These are phyloP conservation scores for Cutaneotrichosporon cavernicola DNA, from an alignment of 1,284 basidiomycete genomes.

Conservation along the genomic window DNA sequence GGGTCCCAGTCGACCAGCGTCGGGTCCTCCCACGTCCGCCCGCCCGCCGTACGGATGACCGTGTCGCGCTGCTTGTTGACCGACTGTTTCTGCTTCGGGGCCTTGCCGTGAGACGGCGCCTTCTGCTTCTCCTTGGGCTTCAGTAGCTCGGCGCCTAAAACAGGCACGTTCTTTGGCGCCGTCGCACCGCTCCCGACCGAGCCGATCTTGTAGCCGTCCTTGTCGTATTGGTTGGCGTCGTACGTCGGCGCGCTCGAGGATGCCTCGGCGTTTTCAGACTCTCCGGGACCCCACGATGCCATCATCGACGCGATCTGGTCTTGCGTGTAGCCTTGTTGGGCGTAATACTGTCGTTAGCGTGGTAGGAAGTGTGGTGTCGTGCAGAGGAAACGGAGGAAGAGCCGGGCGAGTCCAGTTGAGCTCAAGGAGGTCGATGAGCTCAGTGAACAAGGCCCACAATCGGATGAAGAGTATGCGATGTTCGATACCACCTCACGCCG, in stretches of 20 bases:
- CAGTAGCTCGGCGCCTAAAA: conserved; percentile 37
- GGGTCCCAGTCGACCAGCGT: conserved; percentile 97
- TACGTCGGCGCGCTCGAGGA: conserved; percentile 11
- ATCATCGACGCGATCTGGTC: conserved; percentile 36
- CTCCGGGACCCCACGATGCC: conserved; percentile 14
- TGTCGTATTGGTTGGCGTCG: conserved; percentile 16
- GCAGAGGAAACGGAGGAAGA: too few species aligned
- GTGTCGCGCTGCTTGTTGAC: conserved; percentile 60
- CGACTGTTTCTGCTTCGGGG: conserved; percentile 15
- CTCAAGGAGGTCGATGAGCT: too few species aligned
- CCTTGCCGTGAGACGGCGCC: conserved; percentile 15
- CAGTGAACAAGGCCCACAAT: too few species aligned
- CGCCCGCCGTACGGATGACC: conserved; percentile 89
- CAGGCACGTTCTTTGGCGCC: conserved; percentile 7
- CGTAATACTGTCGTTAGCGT: conserved; percentile 46
- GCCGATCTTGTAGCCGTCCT: conserved; percentile 25
- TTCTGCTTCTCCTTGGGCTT: conserved; percentile 26
- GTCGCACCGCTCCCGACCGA: conserved; percentile 17
- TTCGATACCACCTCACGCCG: too few species aligned
- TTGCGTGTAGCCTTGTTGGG: conserved; percentile 50
- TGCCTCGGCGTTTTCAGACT: conserved; percentile 8
- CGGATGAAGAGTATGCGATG: too few species aligned
- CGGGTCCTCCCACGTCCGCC: conserved; percentile 97
- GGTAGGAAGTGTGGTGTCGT: too few species aligned
- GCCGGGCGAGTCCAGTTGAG: not conserved